Evolutionary conservation across 2,329 filamentous ascomycete genomes (phyloP), one percentile per base, ranked within the genome.

Genomic region (Sphaerulina vaccinii): DNA sequence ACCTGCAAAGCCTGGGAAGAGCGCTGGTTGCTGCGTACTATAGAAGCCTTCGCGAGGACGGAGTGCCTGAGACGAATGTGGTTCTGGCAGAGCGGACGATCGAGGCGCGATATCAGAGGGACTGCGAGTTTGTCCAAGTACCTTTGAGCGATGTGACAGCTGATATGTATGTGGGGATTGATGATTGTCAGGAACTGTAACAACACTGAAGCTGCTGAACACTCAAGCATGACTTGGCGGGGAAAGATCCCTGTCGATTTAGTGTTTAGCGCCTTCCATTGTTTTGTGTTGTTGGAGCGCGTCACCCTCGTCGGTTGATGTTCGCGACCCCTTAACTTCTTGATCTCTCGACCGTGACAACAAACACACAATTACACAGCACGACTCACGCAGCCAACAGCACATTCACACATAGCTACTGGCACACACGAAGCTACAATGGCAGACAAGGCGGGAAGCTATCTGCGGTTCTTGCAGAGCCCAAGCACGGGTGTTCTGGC

Each of bases 401-500:
- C 41, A 21, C 27, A n/a, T 7, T 16, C 23, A 24, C 21, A 3
- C 15, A 16, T 13, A 41, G n/a, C 6, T 38, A 21, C 36, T 38
- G 33, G 33, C 24, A 37, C 35, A 37, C 15, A 15, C 35, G 24
- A 35, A 40, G 11, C 16, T n/a, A 50, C 48, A 10, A 59, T 59
- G 57, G 40, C 57, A 36, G 48, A 59, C 62, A 76, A 73, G 65
- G 66, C 71, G 52, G 65, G 65, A 57, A 65, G 62, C 38, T 79
- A 79, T 64, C 62, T 73, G 56, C 63, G 66, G 5, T 79, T 77
- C 61, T 66, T 79, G 49, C 70, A 69, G 52, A 68, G 65, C 46
- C 76, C 75, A 15, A 71, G 66, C 50, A 61, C 69, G 42, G 68
- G 66, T 41, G 70, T 68, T 35, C 71, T 79, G 39, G 70, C 75